phyloP scores from a whole-genome alignment of 2,329 filamentous ascomycete genomes.

The Chrysosporium keratinophilum region DNA sequence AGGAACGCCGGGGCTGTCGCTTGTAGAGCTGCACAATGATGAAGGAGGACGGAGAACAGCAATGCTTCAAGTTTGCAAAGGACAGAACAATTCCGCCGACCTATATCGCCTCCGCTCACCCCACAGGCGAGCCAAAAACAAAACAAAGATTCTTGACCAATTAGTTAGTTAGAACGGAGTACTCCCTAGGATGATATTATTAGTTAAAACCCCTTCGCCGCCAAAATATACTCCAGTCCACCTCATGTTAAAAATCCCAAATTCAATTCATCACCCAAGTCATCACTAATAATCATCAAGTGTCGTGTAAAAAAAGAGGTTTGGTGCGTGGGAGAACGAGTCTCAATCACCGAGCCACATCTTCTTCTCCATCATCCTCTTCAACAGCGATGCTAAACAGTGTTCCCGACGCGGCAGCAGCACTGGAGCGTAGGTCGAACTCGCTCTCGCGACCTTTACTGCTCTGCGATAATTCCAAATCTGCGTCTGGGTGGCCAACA shows the following conservation, averaged over 20 bases:
- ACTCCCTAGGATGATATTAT: too few species aligned
- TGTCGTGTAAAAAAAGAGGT: neutral
- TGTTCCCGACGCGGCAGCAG: conserved; percentile 9
- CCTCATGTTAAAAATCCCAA: too few species aligned
- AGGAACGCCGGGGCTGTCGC: too few species aligned
- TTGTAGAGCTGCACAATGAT: neutral
- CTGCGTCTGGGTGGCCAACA: conserved; percentile 47
- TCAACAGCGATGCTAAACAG: conserved; percentile 6
- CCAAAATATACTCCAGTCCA: too few species aligned
- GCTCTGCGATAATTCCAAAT: conserved; percentile 4
- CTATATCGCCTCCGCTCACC: too few species aligned
- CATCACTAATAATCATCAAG: neutral
- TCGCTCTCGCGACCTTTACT: conserved; percentile 7
- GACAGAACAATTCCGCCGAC: too few species aligned
- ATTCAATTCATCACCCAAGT: conserved; percentile 3
- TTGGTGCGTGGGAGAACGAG: neutral
- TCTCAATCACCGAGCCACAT: conserved; percentile 4
- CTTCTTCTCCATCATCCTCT: conserved; percentile 13
- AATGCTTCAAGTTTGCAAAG: neutral
- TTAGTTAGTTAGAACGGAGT: neutral
- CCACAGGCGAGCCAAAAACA: neutral
- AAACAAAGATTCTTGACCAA: neutral
- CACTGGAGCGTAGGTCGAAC: conserved; percentile 10
- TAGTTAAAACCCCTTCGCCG: too few species aligned
- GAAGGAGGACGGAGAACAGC: neutral